Percentiles rank a stretch among this genome's conserved stretches.
Conservation (phyloP, 2,329 filamentous ascomycete species). For the Ascochyta koolunga region DNA sequence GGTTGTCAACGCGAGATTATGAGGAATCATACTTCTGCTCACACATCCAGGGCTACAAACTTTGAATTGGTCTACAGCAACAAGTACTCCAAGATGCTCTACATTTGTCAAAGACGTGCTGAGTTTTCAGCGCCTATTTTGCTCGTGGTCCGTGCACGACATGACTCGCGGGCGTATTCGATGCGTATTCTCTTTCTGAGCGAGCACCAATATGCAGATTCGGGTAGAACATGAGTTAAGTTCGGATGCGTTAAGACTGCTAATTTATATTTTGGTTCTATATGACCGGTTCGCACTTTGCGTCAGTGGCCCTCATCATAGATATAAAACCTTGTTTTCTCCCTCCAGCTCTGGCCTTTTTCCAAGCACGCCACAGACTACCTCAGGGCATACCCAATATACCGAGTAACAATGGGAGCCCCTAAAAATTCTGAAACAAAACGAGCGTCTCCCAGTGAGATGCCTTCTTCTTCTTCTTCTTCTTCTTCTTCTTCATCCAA, state of each 20-base stretch:
- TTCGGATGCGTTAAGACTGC: neutral
- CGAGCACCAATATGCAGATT: neutral
- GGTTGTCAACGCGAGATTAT: too few relatives aligned
- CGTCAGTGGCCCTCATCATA: neutral
- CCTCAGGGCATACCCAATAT: neutral
- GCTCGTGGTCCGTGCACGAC: neutral
- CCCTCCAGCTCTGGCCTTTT: neutral
- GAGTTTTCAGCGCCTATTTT: too few relatives aligned
- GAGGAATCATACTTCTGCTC: too few relatives aligned
- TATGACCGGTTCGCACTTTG: neutral
- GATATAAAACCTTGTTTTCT: neutral
- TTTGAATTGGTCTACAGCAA: too few relatives aligned
- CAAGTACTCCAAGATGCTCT: too few relatives aligned
- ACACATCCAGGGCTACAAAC: too few relatives aligned
- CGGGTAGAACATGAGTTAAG: neutral
- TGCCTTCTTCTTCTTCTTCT: neutral
- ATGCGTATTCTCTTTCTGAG: conserved; percentile 12
- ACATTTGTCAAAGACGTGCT: too few relatives aligned
- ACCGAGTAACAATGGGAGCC: neutral
- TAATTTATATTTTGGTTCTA: neutral
- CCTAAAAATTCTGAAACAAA: neutral
- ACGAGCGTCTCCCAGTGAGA: neutral
- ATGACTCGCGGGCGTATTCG: conserved; percentile 4
- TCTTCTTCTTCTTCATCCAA: neutral
- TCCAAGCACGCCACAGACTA: neutral